Base-by-base conservation (phyloP, 495 filamentous ascomycete genomes). In the Daldinia concentrica region DNA sequence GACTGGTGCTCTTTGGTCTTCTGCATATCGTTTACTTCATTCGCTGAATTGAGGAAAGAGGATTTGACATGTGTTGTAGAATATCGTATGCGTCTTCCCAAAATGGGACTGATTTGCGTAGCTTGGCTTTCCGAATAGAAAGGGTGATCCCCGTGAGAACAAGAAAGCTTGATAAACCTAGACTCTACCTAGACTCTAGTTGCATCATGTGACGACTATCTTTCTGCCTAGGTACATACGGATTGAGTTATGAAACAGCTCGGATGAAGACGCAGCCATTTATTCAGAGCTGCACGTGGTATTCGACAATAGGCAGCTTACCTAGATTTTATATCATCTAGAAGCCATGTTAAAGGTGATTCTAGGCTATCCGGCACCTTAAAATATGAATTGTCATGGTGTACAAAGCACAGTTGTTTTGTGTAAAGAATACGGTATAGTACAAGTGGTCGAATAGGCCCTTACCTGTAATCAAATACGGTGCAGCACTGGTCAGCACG, bases 41-140 rank as follows among this genome's bases (percentile, higher is more conserved):
- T 73, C 62, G 70, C 41, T 41, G 22, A 62, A 62, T 66, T 29
- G 12, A 56, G 58, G 37, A 14, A 12, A 69, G 51, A 73, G 70
- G 70, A 73, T 73, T 69, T 52, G 52, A 65, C 70, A 69, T 73
- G 70, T 73, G 70, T 62, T 68, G 58, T 61, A 68, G n/a, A 58
- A 26, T 61, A 62, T 73, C 56, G 61, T 73, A 69, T 65, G 57
- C 61, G n/a, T 54, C 60, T 65, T 62, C 70, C 41, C 9, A 73
- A 73, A 62, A 8, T 48, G 56, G 60, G 6, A 0, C n/a, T 51
- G 70, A 68, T 73, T 64, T 68, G 24, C 70, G 41, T 45, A 32
- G 57, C 55, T 58, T 64, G 19, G 56, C 37, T 62, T 37, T 32
- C 29, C 39, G 22, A 65, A 62, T 61, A 62, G 26, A 58, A 58